Evolutionary conservation across 2,329 filamentous ascomycete genomes (phyloP).

Genomic region (Trichoderma simmonsii): DNA sequence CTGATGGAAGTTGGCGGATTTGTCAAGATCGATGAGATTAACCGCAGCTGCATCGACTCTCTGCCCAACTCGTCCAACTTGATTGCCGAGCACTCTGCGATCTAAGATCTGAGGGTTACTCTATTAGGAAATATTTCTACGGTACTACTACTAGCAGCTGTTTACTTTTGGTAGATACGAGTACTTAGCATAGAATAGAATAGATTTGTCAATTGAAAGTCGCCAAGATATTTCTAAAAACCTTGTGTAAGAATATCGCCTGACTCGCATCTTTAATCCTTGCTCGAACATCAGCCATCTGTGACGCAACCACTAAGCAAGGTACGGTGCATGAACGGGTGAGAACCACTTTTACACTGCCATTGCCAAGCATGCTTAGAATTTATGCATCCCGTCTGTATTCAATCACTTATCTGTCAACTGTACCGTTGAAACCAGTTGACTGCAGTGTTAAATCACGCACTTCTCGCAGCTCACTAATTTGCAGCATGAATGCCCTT

Average conservation of each 20-base stretch:
- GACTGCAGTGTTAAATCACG: background rate
- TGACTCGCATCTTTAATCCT: background rate
- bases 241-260: background rate
- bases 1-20: slow-evolving; percentile 15
- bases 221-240: background rate
- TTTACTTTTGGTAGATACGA: background rate
- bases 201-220: background rate
- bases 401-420: background rate
- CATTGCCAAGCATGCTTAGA: background rate
- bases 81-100: slow-evolving; percentile 8
- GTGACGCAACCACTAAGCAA: background rate
- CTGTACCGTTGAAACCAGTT: background rate
- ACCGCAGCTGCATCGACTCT: slow-evolving; percentile 5
- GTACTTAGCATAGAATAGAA: background rate
- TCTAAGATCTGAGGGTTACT: background rate
- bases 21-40: background rate
- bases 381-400: background rate
- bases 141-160: background rate
- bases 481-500: background rate
- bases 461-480: background rate
- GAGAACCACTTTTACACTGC: background rate
- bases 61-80: slow-evolving; percentile 11
- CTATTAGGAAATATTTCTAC: background rate
- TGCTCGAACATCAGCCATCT: background rate
- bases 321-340: background rate